Percentiles rank a stretch among this genome's conserved stretches.
phyloP scores from a whole-genome alignment of 331 rosid genomes.

The Pyrus hybrid region DNA sequence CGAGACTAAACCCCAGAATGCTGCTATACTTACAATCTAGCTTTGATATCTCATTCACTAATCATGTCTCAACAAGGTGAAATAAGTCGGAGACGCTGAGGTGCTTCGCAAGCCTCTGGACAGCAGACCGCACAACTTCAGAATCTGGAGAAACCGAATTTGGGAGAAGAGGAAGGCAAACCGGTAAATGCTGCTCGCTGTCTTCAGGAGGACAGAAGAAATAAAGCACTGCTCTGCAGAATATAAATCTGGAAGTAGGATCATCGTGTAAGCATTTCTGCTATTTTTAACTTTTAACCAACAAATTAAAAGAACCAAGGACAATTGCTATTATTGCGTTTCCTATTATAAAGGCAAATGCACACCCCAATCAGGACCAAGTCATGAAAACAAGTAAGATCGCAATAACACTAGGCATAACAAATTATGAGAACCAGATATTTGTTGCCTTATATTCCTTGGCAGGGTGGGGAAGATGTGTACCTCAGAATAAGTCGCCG shows the following conservation, averaged over 20 bases:
- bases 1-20: not conserved
- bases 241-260: conserved; percentile 67
- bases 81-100: conserved; percentile 51
- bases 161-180: conserved; percentile 79
- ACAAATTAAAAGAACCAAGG: not conserved
- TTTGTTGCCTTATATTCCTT: conserved; percentile 1
- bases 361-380: not conserved
- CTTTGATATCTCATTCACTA: conserved; percentile 1
- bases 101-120: conserved; percentile 71
- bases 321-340: not conserved
- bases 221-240: conserved; percentile 70
- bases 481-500: conserved; percentile 92
- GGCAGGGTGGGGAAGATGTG: conserved; percentile 1
- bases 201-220: conserved; percentile 57
- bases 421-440: not conserved
- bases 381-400: not conserved
- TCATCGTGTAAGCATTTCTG: conserved; percentile 12
- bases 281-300: conserved; percentile 5
- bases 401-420: not conserved
- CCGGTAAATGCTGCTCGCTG: conserved; percentile 51
- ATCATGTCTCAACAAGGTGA: conserved; percentile 45
- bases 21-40: not conserved
- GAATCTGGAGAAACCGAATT: conserved; percentile 46
- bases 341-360: not conserved
- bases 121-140: conserved; percentile 52